Evolutionary conservation across 1,139 yeast species (phyloP), one percentile per base, ranked within the genome.

Genomic region (Candida labiduridarum): DNA sequence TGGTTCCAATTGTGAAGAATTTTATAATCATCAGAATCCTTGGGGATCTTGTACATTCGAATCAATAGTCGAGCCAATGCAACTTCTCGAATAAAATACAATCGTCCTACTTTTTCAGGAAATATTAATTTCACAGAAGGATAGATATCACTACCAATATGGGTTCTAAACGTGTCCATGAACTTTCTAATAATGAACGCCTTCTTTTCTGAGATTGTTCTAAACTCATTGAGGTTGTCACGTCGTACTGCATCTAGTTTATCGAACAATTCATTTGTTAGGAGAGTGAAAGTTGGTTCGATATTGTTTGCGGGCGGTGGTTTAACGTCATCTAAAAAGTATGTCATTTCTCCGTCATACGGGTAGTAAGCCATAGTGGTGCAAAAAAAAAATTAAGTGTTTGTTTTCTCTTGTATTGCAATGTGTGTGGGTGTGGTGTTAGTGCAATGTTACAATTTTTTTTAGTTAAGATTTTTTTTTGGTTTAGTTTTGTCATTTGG

Each of bases 71-170:
- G 67, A 1, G 80, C 78, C 29, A 85, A 61, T 0, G 78, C 74
- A 9, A 68, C 66, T 52, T 86, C 89, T 58, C 77, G 77, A 45
- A 84, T 73, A 57, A 76, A 74, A 61, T 80, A 85, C 10, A 74
- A 62, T 27, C 90, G 66, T 12, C 70, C 67, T 50, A 86, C 86
- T 56, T 82, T 77, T 52, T 82, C 80, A 0, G 96, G 94, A 19
- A 86, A 67, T 2, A 84, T 72, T 42, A 91, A 69, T 36, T 84
- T 69, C 12, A 88, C 73, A 0, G 85, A 84, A 0, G 95, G 94
- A 58, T 78, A 85, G 4, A 90, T 76, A 63, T 91, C 84, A 31
- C 74, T 65, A 0, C 96, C 96, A 2, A 89, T 86, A 31, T 82
- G 80, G 12, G 71, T 68, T 49, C 85, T 73, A 85, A 91, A 91